Evolutionary conservation across 805 yeast genomes (phyloP).

Genomic region (Suhomyces xylopsoci): DNA sequence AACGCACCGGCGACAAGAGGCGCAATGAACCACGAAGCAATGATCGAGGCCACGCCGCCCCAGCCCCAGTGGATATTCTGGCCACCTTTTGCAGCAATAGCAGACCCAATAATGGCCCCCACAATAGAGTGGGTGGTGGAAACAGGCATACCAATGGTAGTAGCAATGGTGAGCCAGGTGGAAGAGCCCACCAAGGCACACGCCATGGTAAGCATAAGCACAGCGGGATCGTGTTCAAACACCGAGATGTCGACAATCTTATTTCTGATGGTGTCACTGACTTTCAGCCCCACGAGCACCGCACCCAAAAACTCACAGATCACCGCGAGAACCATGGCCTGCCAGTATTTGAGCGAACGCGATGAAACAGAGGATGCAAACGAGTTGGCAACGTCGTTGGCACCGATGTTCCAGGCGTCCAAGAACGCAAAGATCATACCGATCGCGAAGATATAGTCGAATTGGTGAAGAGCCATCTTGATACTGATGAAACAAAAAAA

Average conservation of each 20-base stretch:
- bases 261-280: conserved; percentile 67
- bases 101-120: conserved; percentile 72
- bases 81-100: conserved; percentile 70
- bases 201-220: conserved; percentile 71
- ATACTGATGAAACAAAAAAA: neutral
- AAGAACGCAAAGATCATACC: conserved; percentile 68
- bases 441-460: conserved; percentile 68
- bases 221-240: conserved; percentile 58
- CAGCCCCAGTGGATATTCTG: conserved; percentile 68
- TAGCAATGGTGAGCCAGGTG: conserved; percentile 65
- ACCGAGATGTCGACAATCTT: conserved; percentile 54
- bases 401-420: conserved; percentile 80
- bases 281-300: conserved; percentile 68
- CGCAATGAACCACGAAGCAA: conserved; percentile 80
- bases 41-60: conserved; percentile 67
- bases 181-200: conserved; percentile 76
- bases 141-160: conserved; percentile 69
- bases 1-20: conserved; percentile 66
- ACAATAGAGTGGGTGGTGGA: conserved; percentile 79
- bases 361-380: conserved; percentile 76
- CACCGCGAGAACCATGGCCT: conserved; percentile 71
- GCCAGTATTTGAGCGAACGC: conserved; percentile 65
- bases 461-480: conserved; percentile 47
- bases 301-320: conserved; percentile 75
- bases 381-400: conserved; percentile 80